Conservation (phyloP, 345 rosid genomes). For the Odontarrhena argentea region DNA sequence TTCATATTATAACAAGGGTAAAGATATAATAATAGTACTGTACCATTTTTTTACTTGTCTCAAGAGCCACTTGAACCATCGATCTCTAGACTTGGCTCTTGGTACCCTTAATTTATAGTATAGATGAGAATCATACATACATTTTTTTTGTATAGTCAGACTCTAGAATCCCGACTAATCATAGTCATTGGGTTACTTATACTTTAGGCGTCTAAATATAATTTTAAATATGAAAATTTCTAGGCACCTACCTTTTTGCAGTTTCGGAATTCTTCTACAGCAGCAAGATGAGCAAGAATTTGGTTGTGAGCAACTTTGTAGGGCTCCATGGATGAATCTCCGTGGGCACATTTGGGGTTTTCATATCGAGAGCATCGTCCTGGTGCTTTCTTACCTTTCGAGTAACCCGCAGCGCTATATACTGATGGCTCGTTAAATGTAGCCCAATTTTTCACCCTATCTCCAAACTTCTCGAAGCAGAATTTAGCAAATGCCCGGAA, state of each 20-base stretch:
- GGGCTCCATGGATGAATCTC: constrained; percentile 37
- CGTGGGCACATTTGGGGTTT: background rate
- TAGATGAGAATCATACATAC: too few species aligned
- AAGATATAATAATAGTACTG: background rate
- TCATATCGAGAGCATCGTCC: constrained; percentile 33
- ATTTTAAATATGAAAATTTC: background rate
- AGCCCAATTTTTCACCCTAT: constrained; percentile 41
- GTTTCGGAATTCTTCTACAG: constrained; percentile 38
- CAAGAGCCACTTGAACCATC: too few species aligned
- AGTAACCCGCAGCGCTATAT: constrained; percentile 38
- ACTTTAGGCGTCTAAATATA: too few species aligned
- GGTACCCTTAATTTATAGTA: too few species aligned
- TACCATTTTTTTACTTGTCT: too few species aligned
- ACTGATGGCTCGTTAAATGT: constrained; percentile 43
- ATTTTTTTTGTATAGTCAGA: too few species aligned
- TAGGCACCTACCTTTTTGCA: constrained; percentile 21
- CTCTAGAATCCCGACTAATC: too few species aligned
- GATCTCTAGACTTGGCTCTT: too few species aligned
- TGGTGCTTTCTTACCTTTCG: constrained; percentile 36
- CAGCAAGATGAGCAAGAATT: constrained; percentile 41
- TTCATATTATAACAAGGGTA: background rate
- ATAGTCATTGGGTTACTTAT: too few species aligned
- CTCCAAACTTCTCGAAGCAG: constrained; percentile 36
- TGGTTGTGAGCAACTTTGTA: constrained; percentile 33
- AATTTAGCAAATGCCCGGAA: constrained; percentile 35